Conservation (phyloP, 202 grass and related monocot species). For the Musa balbisiana region DNA sequence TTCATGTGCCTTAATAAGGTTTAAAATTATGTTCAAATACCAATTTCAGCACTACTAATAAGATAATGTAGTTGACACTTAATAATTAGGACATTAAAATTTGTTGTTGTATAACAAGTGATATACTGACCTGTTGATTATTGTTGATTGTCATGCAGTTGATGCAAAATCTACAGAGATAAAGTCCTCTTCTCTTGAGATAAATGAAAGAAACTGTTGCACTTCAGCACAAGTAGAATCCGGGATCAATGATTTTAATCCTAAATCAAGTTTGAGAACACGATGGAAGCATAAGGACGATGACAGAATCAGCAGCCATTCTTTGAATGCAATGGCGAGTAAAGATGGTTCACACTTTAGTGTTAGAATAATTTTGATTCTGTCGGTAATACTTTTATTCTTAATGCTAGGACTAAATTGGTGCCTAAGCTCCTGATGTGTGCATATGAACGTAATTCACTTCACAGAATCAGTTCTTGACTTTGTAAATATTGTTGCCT, state of each 20-base stretch:
- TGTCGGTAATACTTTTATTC: neutral
- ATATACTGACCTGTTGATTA: neutral
- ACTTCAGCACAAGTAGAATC: too few species aligned
- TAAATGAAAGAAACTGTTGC: neutral
- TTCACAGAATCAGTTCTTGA: neutral
- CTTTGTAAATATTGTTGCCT: too few species aligned
- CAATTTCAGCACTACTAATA: neutral
- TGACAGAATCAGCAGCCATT: neutral
- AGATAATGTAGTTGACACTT: neutral
- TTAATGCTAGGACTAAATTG: conserved; percentile 8
- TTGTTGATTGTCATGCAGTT: neutral
- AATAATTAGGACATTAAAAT: neutral
- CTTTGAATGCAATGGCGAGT: neutral
- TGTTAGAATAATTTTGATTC: conserved; percentile 1
- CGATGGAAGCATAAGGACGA: neutral
- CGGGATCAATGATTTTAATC: too few species aligned
- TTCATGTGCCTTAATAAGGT: neutral
- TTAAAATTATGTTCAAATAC: too few species aligned
- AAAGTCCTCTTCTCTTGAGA: neutral
- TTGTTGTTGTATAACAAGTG: neutral
- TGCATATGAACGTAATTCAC: neutral
- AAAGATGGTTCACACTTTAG: neutral
- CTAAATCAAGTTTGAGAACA: neutral
- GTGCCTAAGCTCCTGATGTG: conserved; percentile 5
- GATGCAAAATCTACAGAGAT: neutral